These are phyloP conservation scores for Penicillium silybi DNA, from an alignment of 495 filamentous ascomycete species.

Conservation along the genomic window DNA sequence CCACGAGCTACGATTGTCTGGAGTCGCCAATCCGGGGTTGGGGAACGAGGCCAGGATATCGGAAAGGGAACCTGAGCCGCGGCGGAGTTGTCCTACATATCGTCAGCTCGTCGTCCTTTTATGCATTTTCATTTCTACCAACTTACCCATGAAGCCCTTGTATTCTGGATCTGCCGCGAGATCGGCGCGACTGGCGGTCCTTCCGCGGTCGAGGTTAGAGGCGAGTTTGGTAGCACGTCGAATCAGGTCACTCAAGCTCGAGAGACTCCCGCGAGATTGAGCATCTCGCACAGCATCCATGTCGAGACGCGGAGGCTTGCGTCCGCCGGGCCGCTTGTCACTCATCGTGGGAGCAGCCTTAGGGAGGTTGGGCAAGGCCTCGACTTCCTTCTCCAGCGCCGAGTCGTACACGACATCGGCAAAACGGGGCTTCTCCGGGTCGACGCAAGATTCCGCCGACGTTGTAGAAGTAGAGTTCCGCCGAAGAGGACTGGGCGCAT, in stretches of 20 bases:
- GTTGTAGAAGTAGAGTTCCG: slow-evolving; percentile 25
- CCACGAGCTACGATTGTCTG: slow-evolving; percentile 41
- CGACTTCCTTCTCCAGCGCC: slow-evolving; percentile 29
- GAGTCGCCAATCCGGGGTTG: slow-evolving; percentile 64
- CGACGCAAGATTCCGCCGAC: slow-evolving; percentile 28
- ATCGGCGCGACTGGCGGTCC: slow-evolving; percentile 69
- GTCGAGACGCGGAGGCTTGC: slow-evolving; percentile 71
- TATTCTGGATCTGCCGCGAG: slow-evolving; percentile 29
- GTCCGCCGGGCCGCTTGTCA: slow-evolving; percentile 38
- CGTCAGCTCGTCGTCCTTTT: background rate
- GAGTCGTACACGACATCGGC: slow-evolving; percentile 7
- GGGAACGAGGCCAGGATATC: slow-evolving; percentile 93
- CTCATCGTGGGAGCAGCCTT: slow-evolving; percentile 40
- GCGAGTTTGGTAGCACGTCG: slow-evolving; percentile 81
- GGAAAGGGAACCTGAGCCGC: slow-evolving; percentile 65
- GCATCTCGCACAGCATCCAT: slow-evolving; percentile 75
- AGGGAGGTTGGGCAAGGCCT: slow-evolving; percentile 31
- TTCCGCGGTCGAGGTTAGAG: slow-evolving; percentile 80
- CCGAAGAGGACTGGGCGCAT: slow-evolving; percentile 19
- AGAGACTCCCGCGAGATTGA: slow-evolving; percentile 79
- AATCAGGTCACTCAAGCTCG: slow-evolving; percentile 88
- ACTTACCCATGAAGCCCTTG: slow-evolving; percentile 28
- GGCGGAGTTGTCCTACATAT: slow-evolving; percentile 23
- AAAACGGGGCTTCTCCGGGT: slow-evolving; percentile 37
- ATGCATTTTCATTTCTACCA: background rate